Base-by-base conservation (phyloP, 2,329 filamentous ascomycete species). In the Trichoderma asperellum region DNA sequence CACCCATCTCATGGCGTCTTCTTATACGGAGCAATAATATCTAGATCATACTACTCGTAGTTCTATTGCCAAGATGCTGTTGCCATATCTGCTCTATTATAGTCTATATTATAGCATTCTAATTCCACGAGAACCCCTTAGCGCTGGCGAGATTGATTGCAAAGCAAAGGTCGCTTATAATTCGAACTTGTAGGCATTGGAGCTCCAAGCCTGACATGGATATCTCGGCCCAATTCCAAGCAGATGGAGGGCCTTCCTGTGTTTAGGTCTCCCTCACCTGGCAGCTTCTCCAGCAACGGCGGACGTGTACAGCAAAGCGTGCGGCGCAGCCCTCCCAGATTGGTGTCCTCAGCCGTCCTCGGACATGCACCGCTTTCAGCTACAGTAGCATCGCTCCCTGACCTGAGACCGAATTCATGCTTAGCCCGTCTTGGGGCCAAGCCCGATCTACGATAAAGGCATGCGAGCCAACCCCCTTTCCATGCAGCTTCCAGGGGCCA, bases 401-500 rank as follows among this genome's bases (percentile, higher is more conserved):
- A 62, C 59, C 37, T 62, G 59, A 62, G 59, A 62, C 59, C 27
- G 59, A 21, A 49, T 62, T 29, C 40, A 40, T 49, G 29, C 21
- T 62, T 62, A 62, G 59, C 35, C 59, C 29, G 49, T 62, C 59
- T 62, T 62, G 40, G 59, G 29, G 40, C 59, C 29, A 62, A 43
- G 40, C 40, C 59, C 59, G 59, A 62, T 62, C 59, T 49, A 62
- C 59, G 59, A 62, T 62, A 52, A 49, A 43, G 40, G 40, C 40
- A 43, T 43, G 40, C 40, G 40, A 43, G 18, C 40, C 40, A 43
- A 43, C 40, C 40, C 37, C 40, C 40, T 43, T 52, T 62, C 18
- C 40, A 49, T 52, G 59, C 29, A 21, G 59, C 40, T 40, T 40
- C 59, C 59, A 52, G 40, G 59, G 58, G 40, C 24, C 34, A 21